Evolutionary conservation across 495 filamentous ascomycete genomes (phyloP), one percentile per base, ranked within the genome.

Genomic region (Cetradonia linearis): DNA sequence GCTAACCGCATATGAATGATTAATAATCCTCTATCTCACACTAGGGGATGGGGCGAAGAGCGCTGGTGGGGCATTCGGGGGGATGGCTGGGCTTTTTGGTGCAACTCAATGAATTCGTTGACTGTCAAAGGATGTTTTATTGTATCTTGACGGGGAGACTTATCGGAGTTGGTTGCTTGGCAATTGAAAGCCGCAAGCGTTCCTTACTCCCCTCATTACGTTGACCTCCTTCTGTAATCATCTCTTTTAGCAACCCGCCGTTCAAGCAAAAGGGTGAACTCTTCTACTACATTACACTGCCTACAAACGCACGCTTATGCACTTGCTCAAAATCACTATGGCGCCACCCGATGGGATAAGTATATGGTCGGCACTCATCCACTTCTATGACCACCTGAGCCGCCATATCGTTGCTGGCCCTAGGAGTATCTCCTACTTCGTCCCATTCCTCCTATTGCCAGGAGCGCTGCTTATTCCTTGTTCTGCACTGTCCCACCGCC

Each of bases 321-420:
- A 4, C 20, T 38, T 23, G 42, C 42, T 10, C 10, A 25, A 4
- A 0, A 25, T 34, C 1, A 16, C 31, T 16, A 54, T 54, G 50
- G 30, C 50, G 5, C 10, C 20, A 34, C 31, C 3, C 50, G 1
- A 54, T 7, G 10, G 20, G 37, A 57, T 10, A 31, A 30, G 10
- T 23, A 13, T 37, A 6, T 34, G 27, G n/a, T 20, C 28, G 4
- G 42, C 48, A 13, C 31, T 61, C n/a, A 8, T 30, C 2, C 31
- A 42, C 0, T 56, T 58, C 59, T 68, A 68, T 31, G 31, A 49
- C 36, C 34, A 65, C 36, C 34, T 68, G 4, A 60, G 50, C 31
- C 53, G n/a, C 16, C 63, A 62, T n/a, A 47, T 65, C 30, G 49
- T 65, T 18, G 58, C 66, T 10, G 66, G 66, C 8, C 66, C 66